Conservation (phyloP, 805 yeast genomes). For the Priceomyces castillae region DNA sequence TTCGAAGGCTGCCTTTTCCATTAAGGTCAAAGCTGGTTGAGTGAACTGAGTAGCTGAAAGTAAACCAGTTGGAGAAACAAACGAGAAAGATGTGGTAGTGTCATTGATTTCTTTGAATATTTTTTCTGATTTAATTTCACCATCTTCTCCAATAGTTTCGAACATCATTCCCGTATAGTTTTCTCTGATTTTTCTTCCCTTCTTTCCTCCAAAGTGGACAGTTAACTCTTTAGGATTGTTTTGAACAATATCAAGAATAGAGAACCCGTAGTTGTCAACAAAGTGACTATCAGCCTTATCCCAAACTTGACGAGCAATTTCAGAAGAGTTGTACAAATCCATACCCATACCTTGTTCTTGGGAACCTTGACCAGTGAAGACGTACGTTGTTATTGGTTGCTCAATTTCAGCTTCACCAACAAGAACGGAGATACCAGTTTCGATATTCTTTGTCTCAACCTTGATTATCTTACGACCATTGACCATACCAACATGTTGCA, state of each 20-base stretch:
- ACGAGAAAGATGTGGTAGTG: slow-evolving; percentile 78
- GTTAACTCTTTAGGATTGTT: slow-evolving; percentile 95
- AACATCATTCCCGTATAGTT: slow-evolving; percentile 97
- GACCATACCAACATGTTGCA: slow-evolving; percentile 98
- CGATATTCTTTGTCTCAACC: slow-evolving; percentile 83
- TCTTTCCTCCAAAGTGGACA: slow-evolving; percentile 96
- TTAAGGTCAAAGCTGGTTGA: slow-evolving; percentile 97
- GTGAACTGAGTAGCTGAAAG: slow-evolving; percentile 98
- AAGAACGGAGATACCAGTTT: slow-evolving; percentile 74
- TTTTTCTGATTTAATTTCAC: slow-evolving; percentile 83
- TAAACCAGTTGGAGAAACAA: slow-evolving; percentile 90
- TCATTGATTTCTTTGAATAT: slow-evolving; percentile 91
- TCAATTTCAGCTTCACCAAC: slow-evolving; percentile 98
- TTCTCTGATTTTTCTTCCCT: slow-evolving; percentile 91
- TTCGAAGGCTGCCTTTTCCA: slow-evolving; percentile 99
- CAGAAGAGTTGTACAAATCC: slow-evolving; percentile 90
- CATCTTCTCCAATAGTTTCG: slow-evolving; percentile 86
- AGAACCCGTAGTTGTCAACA: slow-evolving; percentile 92
- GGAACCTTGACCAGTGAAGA: slow-evolving; percentile 99
- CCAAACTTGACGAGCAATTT: slow-evolving; percentile 94
- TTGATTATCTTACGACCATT: slow-evolving; percentile 97
- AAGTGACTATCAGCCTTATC: slow-evolving; percentile 96
- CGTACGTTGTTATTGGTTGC: slow-evolving; percentile 95
- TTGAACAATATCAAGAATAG: slow-evolving; percentile 90
- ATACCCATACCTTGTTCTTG: slow-evolving; percentile 99